Evolutionary conservation across 768 basidiomycete species (phyloP), one percentile per base, ranked within the genome.

Genomic region (Lyophyllum atratum): DNA sequence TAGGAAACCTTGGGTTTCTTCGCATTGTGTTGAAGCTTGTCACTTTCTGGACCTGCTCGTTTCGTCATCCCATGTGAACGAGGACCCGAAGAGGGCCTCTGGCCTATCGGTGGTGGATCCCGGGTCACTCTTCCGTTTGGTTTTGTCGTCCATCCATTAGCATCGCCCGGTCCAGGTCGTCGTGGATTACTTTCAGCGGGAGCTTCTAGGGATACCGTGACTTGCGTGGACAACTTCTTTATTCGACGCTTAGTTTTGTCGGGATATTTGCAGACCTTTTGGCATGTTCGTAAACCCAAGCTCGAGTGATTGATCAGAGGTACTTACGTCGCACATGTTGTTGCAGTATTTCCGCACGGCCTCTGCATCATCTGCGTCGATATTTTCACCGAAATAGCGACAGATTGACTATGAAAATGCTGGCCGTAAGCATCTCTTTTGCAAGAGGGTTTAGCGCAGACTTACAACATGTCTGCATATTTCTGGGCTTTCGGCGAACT

Each of bases 291-390:
- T 29, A 14, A 8, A 51, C 53, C 54, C 47, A 26, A 44, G 21
- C 2, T n/a, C 9, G 24, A 45, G 49, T 10, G 37, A 39, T 37
- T n/a, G 31, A 24, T 42, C 6, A 11, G 1, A n/a, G 39, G 28
- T 19, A 64, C 85, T 24, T 64, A 92, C 92, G 67, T 94, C 92
- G 63, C 92, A 94, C 90, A 92, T 93, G 46, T 77, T 75, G 50
- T 87, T 70, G 63, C 92, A 94, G 61, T 89, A 85, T 4, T 65
- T 64, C 53, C 77, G 78, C 50, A 80, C 68, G 11, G 76, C 56
- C 7, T 74, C 75, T 9, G 73, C 61, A 60, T 88, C 77, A 11
- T 65, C 69, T 7, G 72, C 63, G 59, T 89, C 79, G 34, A 92
- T 81, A 0, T 64, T 59, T 70, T 93, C 92, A 1, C 89, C 92